Evolutionary conservation across 2,329 filamentous ascomycete species (phyloP).

Genomic region (Pseudopithomyces chartarum): DNA sequence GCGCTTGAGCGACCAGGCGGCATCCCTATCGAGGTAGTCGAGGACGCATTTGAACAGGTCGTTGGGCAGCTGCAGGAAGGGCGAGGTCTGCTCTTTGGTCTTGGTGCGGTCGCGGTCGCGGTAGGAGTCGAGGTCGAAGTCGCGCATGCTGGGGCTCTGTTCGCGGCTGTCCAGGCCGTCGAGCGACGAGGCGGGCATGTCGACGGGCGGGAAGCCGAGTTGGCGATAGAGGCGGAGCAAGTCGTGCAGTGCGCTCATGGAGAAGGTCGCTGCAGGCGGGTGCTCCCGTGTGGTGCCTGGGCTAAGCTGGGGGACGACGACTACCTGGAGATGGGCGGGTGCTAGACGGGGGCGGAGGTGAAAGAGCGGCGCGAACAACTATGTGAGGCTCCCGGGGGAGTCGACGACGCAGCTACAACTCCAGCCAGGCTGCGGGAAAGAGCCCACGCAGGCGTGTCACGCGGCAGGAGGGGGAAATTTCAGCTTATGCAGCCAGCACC

Average conservation of each 20-base stretch:
- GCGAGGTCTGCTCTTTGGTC: slow-evolving; percentile 24
- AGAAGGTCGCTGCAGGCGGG: not conserved
- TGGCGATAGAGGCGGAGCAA: slow-evolving; percentile 5
- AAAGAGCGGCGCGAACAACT: not conserved
- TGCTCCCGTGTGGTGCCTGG: not conserved
- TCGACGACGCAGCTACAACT: not conserved
- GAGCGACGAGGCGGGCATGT: slow-evolving; percentile 21
- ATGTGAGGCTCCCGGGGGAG: no score
- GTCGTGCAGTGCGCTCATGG: slow-evolving; percentile 5
- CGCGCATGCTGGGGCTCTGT: slow-evolving; percentile 28
- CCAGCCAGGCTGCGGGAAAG: not conserved
- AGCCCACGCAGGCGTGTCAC: not conserved
- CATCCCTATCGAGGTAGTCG: slow-evolving; percentile 41
- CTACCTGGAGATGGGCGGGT: no score
- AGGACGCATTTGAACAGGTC: slow-evolving; percentile 44
- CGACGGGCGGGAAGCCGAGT: slow-evolving; percentile 17
- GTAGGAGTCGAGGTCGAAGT: slow-evolving; percentile 24
- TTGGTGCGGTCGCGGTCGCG: slow-evolving; percentile 19
- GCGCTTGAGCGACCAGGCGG: slow-evolving; percentile 40
- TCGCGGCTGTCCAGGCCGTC: slow-evolving; percentile 25
- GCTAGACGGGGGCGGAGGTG: not conserved
- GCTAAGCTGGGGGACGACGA: no score
- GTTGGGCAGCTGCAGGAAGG: slow-evolving; percentile 38
- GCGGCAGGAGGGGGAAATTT: not conserved
- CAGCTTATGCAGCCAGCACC: not conserved